Conservation (phyloP, 1,139 yeast genomes). For the Protomyces lactucae-debilis region DNA sequence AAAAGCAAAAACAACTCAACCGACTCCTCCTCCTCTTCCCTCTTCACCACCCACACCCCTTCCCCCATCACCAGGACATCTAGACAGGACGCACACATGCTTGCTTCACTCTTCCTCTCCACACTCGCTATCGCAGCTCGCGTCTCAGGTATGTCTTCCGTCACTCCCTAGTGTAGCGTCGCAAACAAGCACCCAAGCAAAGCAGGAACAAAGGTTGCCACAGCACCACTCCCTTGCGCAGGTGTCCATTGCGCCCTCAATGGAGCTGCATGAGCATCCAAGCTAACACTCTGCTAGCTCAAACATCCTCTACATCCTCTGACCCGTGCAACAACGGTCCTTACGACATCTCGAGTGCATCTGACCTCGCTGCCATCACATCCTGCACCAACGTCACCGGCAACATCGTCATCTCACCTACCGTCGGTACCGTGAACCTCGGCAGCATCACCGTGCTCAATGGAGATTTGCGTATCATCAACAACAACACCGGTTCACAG, state of each 20-base stretch:
- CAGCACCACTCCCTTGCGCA: too few relatives aligned
- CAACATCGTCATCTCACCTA: conserved; percentile 64
- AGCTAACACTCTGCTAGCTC: background rate
- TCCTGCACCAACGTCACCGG: conserved; percentile 79
- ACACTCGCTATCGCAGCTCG: background rate
- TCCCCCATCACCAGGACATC: background rate
- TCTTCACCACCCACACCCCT: background rate
- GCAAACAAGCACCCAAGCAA: too few relatives aligned
- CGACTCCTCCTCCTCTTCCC: background rate
- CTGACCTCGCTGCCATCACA: conserved; percentile 67
- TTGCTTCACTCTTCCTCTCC: background rate
- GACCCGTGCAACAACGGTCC: conserved; percentile 41
- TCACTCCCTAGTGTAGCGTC: too few relatives aligned
- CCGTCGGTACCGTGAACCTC: conserved; percentile 45
- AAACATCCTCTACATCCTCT: conserved; percentile 13
- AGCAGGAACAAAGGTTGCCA: too few relatives aligned
- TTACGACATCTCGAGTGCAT: conserved; percentile 51
- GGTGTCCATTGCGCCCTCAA: background rate
- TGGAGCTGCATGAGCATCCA: background rate
- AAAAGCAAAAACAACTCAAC: too few relatives aligned
- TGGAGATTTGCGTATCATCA: conserved; percentile 63
- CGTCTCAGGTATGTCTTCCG: background rate
- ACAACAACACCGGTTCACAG: conserved; percentile 52
- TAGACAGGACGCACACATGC: background rate
- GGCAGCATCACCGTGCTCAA: conserved; percentile 60